A percentile compares a stretch with the other conserved stretches of the same genome.
Conservation (phyloP, 2,329 filamentous ascomycete genomes). For the Fusarium metavorans region DNA sequence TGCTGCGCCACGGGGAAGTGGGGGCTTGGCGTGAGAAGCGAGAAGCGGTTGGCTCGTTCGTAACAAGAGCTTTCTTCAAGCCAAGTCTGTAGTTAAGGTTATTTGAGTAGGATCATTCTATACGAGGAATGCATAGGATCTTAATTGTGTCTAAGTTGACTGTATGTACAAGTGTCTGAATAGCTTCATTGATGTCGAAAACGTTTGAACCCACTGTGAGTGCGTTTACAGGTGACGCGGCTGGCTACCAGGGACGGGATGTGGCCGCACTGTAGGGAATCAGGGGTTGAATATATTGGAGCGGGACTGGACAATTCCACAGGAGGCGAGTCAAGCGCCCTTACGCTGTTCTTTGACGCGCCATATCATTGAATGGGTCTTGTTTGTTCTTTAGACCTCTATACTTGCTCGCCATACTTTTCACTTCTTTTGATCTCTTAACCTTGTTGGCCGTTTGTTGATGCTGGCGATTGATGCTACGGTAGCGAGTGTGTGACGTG, state of each 20-base stretch:
- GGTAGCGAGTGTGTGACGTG: not conserved
- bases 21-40: not conserved
- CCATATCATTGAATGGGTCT: not conserved
- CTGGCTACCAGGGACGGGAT: not conserved
- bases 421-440: not conserved
- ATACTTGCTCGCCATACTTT: not conserved
- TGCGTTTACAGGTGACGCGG: not conserved
- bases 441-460: not conserved
- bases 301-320: not conserved
- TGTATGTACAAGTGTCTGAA: not conserved
- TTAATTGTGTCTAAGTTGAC: not conserved
- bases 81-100: not conserved
- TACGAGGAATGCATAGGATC: not conserved
- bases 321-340: not conserved
- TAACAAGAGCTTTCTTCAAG: not conserved
- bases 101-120: not conserved
- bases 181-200: not conserved
- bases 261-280: not conserved
- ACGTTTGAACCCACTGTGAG: not conserved
- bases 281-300: not conserved
- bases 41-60: not conserved
- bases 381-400: not conserved
- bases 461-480: not conserved
- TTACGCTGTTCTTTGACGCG: not conserved
- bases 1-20: conserved; percentile 27